Conservation (phyloP, 2,329 filamentous ascomycete species). For the Amesomyces nigricolor region DNA sequence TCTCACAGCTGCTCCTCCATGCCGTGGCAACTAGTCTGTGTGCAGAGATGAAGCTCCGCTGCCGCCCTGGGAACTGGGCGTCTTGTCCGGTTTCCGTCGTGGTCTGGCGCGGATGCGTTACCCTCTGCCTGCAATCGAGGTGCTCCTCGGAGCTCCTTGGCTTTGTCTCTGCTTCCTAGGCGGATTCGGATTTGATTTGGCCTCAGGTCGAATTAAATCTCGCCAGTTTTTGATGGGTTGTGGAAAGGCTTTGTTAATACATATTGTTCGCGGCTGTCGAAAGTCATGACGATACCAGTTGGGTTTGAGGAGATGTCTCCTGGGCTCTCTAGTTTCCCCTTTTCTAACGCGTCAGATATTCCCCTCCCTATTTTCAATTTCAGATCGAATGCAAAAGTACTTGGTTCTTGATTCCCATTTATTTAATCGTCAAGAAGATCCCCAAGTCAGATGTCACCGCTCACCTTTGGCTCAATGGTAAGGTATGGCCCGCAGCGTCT, state of each 20-base stretch:
- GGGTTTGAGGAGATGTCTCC: background rate
- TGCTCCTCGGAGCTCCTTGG: slow-evolving; percentile 23
- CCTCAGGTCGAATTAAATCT: background rate
- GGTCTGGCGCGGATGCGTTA: slow-evolving; percentile 35
- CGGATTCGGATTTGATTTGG: background rate
- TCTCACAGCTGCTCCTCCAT: slow-evolving; percentile 74
- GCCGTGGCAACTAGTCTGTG: slow-evolving; percentile 94
- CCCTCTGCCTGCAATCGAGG: slow-evolving; percentile 20
- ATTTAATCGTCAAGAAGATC: too few species aligned
- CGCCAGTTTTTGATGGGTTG: slow-evolving; percentile 14
- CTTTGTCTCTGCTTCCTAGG: slow-evolving; percentile 27
- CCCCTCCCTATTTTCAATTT: too few species aligned
- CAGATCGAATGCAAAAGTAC: too few species aligned
- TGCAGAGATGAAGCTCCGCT: slow-evolving; percentile 68
- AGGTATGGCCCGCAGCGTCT: too few species aligned
- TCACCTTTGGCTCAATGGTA: too few species aligned
- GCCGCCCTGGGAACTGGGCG: slow-evolving; percentile 41
- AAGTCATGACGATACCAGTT: background rate
- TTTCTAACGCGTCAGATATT: too few species aligned
- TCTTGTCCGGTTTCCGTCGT: slow-evolving; percentile 41
- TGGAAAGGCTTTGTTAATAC: slow-evolving; percentile 18
- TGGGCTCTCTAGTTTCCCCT: too few species aligned
- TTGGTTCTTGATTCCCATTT: background rate
- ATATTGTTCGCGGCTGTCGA: background rate
- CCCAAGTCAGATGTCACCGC: too few species aligned